These are phyloP conservation scores for Fusarium fracticaudum DNA, from an alignment of 2,329 filamentous ascomycete species.

Conservation along the genomic window DNA sequence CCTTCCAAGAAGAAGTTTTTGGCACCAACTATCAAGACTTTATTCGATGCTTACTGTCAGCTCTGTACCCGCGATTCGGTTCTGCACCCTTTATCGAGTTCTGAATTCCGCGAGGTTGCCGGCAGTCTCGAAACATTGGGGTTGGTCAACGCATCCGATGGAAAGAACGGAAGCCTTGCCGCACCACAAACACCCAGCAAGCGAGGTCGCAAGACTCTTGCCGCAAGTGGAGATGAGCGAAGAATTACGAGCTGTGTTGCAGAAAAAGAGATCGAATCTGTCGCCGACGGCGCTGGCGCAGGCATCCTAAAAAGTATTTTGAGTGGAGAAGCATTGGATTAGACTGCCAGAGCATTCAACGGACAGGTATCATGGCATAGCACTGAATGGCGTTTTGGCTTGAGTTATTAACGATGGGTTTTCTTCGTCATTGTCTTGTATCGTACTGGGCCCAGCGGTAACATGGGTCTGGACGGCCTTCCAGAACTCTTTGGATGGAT, in stretches of 20 bases:
- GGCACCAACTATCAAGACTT: conserved; percentile 82
- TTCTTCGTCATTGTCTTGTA: conserved; percentile 15
- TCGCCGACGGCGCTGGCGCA: conserved; percentile 70
- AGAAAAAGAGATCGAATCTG: conserved; percentile 79
- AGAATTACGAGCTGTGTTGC: conserved; percentile 81
- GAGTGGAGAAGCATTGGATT: conserved; percentile 68
- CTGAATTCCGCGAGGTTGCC: conserved; percentile 94
- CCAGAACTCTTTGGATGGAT: conserved; percentile 14
- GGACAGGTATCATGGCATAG: conserved; percentile 19
- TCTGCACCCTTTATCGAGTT: conserved; percentile 86
- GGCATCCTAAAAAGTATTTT: conserved; percentile 71
- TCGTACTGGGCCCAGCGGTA: conserved; percentile 27
- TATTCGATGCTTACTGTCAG: conserved; percentile 85
- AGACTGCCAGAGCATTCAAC: conserved; percentile 19
- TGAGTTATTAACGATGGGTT: not conserved
- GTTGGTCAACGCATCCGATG: conserved; percentile 76
- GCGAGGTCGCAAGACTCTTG: conserved; percentile 67
- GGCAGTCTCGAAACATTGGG: conserved; percentile 89
- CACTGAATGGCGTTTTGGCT: conserved; percentile 37
- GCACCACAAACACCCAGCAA: conserved; percentile 76
- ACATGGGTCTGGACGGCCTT: conserved; percentile 8
- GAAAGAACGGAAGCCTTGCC: conserved; percentile 73
- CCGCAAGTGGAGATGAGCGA: conserved; percentile 73
- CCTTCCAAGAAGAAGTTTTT: conserved; percentile 69
- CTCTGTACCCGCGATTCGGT: conserved; percentile 90